Conservation (phyloP, 495 filamentous ascomycete species). For the Talaromyces ruber region DNA sequence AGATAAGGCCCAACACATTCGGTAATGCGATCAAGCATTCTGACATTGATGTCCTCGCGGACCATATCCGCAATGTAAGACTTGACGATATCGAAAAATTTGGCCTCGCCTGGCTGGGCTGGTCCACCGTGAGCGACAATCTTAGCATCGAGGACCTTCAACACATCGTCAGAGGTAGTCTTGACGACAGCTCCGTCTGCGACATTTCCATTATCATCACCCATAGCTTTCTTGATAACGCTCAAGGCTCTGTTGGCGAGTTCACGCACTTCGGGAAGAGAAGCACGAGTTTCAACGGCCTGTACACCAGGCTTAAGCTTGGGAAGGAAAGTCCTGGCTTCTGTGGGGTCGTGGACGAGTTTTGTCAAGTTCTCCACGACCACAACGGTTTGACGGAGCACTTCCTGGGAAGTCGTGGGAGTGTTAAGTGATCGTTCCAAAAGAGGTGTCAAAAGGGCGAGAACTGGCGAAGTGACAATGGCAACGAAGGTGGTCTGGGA, state of each 20-base stretch:
- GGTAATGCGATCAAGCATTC: slow-evolving; percentile 64
- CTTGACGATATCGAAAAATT: slow-evolving; percentile 59
- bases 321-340: slow-evolving; percentile 91
- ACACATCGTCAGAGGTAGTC: slow-evolving; percentile 69
- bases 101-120: slow-evolving; percentile 46
- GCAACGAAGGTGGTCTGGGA: slow-evolving; percentile 99
- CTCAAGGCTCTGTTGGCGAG: slow-evolving; percentile 72
- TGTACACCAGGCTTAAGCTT: slow-evolving; percentile 94
- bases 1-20: slow-evolving; percentile 65
- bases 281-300: slow-evolving; percentile 75
- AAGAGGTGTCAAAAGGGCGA: slow-evolving; percentile 93
- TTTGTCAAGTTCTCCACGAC: slow-evolving; percentile 99
- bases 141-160: slow-evolving; percentile 62
- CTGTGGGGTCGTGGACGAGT: slow-evolving; percentile 93
- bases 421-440: slow-evolving; percentile 89
- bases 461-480: slow-evolving; percentile 92
- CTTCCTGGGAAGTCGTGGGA: slow-evolving; percentile 85
- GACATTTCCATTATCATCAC: slow-evolving; percentile 50
- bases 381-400: slow-evolving; percentile 87
- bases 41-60: slow-evolving; percentile 79
- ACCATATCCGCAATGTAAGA: slow-evolving; percentile 79
- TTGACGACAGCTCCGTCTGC: slow-evolving; percentile 53
- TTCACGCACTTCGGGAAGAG: slow-evolving; percentile 89
- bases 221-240: slow-evolving; percentile 94
- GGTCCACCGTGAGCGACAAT: slow-evolving; percentile 61